phyloP scores from a whole-genome alignment of 2,329 filamentous ascomycete genomes.

The Hypoxylon sp. region DNA sequence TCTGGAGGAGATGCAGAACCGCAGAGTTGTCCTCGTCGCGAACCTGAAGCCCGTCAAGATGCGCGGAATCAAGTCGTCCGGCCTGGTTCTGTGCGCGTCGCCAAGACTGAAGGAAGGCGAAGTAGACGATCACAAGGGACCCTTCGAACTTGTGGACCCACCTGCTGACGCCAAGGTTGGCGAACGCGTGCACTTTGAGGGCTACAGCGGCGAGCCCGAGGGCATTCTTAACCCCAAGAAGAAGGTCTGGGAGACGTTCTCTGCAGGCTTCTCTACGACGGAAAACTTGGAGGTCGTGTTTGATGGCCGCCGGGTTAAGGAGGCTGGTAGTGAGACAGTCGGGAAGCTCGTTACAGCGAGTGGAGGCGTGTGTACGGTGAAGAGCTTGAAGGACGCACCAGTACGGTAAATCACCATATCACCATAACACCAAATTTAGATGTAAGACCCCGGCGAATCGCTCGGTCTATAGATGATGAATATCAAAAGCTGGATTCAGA shows the following conservation, averaged over 20 bases:
- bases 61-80: constrained; percentile 83
- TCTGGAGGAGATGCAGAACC: constrained; percentile 95
- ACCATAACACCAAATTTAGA: constrained; percentile 12
- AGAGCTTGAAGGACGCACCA: constrained; percentile 82
- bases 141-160: constrained; percentile 91
- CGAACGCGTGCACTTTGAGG: constrained; percentile 92
- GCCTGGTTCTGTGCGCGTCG: constrained; percentile 95
- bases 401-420: constrained; percentile 75
- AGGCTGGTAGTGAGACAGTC: constrained; percentile 78
- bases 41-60: constrained; percentile 99
- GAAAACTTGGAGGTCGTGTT: constrained; percentile 86
- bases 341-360: constrained; percentile 81
- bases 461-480: constrained; percentile 19
- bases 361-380: constrained; percentile 86
- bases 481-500: constrained; percentile 43
- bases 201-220: constrained; percentile 94
- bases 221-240: constrained; percentile 98
- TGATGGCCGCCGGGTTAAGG: constrained; percentile 82
- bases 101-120: constrained; percentile 87
- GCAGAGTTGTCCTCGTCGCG: constrained; percentile 95
- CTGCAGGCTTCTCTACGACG: constrained; percentile 95
- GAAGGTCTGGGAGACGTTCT: constrained; percentile 98
- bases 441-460: constrained; percentile 10
- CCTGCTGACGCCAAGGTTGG: constrained; percentile 85
- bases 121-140: constrained; percentile 86